These are phyloP conservation scores for Radiomyces spectabilis DNA, from an alignment of 192 early-diverging fungal species.

Conservation along the genomic window DNA sequence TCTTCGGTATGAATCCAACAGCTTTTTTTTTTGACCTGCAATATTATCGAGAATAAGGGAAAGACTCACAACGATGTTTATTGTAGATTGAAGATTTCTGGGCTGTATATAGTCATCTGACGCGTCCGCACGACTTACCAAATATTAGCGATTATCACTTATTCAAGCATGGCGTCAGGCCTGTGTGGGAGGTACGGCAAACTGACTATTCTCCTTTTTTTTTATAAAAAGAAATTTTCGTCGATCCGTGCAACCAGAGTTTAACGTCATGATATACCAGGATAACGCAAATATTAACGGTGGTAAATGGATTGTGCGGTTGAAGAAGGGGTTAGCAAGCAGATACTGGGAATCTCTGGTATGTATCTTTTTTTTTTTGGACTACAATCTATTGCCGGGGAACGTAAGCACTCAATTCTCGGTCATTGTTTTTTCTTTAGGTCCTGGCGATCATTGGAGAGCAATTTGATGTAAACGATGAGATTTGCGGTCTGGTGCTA, in stretches of 20 bases:
- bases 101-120: conserved; percentile 72
- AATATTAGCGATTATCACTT: conserved; percentile 88
- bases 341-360: conserved; percentile 88
- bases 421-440: too few species aligned
- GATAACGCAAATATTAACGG: conserved; percentile 78
- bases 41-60: too few species aligned
- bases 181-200: conserved; percentile 82
- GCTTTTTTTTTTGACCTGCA: not conserved
- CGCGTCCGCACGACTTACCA: conserved; percentile 75
- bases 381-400: too few species aligned
- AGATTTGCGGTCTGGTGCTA: conserved; percentile 90
- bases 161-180: conserved; percentile 86
- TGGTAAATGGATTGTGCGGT: conserved; percentile 92
- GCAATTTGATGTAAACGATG: conserved; percentile 80
- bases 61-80: too few species aligned
- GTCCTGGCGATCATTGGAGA: conserved; percentile 85
- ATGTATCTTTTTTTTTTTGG: too few species aligned
- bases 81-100: conserved; percentile 70
- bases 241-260: too few species aligned
- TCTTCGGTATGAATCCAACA: conserved; percentile 42
- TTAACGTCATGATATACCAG: too few species aligned
- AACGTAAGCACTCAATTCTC: too few species aligned
- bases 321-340: conserved; percentile 88
- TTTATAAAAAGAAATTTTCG: too few species aligned
- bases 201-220: not conserved